A percentile compares a stretch with the other conserved stretches of the same genome.
Evolutionary conservation across 1,139 yeast species (phyloP).

Genomic region (Debaryomycetaceae sp.): DNA sequence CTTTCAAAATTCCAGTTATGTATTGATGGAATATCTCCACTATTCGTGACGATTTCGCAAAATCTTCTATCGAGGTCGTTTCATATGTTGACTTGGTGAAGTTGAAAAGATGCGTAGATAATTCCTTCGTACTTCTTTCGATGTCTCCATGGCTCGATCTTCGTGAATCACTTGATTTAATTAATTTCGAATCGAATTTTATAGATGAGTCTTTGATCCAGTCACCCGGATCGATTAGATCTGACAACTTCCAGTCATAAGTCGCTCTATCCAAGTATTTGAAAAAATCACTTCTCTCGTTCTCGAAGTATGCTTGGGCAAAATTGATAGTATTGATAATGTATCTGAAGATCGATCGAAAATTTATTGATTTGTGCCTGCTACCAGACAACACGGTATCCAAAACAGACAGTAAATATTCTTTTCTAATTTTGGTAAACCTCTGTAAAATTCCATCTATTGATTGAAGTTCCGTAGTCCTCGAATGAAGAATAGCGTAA

Average conservation of each 20-base stretch:
- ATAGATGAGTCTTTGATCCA: conserved; percentile 24
- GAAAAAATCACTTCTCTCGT: conserved; percentile 17
- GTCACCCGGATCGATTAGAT: conserved; percentile 26
- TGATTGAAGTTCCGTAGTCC: conserved; percentile 15
- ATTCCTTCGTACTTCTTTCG: not conserved
- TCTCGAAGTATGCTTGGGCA: conserved; percentile 22
- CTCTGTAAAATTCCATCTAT: conserved; percentile 19
- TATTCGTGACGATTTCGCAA: not conserved
- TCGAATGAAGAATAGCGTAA: conserved; percentile 26
- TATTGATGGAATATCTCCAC: not conserved
- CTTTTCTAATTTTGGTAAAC: conserved; percentile 24
- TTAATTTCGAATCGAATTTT: conserved; percentile 7
- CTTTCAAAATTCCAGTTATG: not conserved
- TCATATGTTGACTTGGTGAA: not conserved
- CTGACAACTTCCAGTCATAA: conserved; percentile 26
- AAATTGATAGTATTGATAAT: conserved; percentile 35
- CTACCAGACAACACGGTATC: conserved; percentile 4
- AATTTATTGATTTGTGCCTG: conserved; percentile 5
- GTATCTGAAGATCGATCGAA: conserved; percentile 27
- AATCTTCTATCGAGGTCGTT: not conserved
- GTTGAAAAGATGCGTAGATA: not conserved
- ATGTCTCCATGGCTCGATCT: not conserved
- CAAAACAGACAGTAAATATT: conserved; percentile 17
- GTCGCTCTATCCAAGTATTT: conserved; percentile 17
- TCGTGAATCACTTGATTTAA: not conserved